These are phyloP conservation scores for Monotropa hypopitys DNA, from an alignment of 179 eudicot genomes.

Conservation along the genomic window DNA sequence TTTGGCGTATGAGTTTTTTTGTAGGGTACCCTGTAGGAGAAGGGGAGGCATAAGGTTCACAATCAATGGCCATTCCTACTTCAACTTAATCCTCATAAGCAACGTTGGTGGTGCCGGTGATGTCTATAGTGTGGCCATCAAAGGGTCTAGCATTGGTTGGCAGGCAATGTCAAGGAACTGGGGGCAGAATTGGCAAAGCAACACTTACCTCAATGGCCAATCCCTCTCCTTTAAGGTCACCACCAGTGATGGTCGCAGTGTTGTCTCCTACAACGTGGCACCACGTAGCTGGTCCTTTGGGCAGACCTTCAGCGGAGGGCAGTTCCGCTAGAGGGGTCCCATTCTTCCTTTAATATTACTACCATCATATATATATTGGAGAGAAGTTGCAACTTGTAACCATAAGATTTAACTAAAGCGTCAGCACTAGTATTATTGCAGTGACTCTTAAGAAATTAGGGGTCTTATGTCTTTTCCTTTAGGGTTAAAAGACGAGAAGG, in stretches of 20 bases:
- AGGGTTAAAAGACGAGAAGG: constrained; percentile 10
- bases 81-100: constrained; percentile 39
- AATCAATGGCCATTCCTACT: constrained; percentile 48
- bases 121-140: constrained; percentile 29
- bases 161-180: constrained; percentile 45
- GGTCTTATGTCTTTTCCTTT: neutral
- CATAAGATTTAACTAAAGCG: neutral
- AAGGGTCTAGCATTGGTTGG: constrained; percentile 40
- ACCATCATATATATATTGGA: neutral
- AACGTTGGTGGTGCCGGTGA: constrained; percentile 49
- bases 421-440: neutral
- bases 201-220: constrained; percentile 32
- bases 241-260: constrained; percentile 32
- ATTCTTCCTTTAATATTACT: too few relatives aligned
- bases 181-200: constrained; percentile 57
- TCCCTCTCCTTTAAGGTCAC: constrained; percentile 36
- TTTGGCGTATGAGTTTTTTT: neutral
- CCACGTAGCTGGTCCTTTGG: constrained; percentile 41
- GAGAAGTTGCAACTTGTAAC: neutral
- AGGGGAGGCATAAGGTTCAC: constrained; percentile 52
- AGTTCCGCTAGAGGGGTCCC: neutral
- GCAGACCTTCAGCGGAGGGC: constrained; percentile 18
- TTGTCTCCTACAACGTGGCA: constrained; percentile 23
- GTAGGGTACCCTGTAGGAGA: constrained; percentile 35
- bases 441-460: neutral